Evolutionary conservation across 164 flowering plant genomes (phyloP).

Genomic region (Vitis labrusca): DNA sequence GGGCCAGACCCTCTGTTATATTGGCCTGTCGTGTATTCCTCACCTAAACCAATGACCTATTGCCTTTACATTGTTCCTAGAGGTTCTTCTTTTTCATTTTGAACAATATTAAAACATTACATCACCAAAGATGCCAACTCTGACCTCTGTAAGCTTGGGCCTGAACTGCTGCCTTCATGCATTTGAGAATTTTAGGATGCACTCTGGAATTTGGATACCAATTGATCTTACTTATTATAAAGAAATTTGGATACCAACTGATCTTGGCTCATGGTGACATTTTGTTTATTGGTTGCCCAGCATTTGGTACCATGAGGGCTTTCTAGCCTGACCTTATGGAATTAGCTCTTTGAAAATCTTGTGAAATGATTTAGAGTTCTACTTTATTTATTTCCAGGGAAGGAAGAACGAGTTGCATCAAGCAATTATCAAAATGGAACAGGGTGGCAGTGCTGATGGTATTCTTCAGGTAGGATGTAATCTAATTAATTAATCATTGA

Average conservation of each 20-base stretch:
- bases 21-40: no score
- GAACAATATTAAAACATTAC: no score
- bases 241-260: no score
- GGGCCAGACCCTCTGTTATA: no score
- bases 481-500: background rate
- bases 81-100: no score
- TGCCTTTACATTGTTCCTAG: no score
- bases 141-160: background rate
- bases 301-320: background rate
- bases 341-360: background rate
- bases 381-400: slow-evolving; percentile 30
- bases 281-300: no score
- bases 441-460: slow-evolving; percentile 81
- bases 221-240: no score
- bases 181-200: background rate
- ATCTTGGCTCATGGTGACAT: no score
- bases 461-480: slow-evolving; percentile 56
- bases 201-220: background rate
- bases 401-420: slow-evolving; percentile 64
- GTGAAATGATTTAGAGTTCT: background rate
- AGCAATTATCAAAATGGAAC: slow-evolving; percentile 64
- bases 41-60: no score
- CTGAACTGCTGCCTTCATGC: background rate
- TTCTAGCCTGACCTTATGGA: background rate
- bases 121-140: no score